Base-by-base conservation (phyloP, 2,329 filamentous ascomycete species). In the Colletotrichum sp. region DNA sequence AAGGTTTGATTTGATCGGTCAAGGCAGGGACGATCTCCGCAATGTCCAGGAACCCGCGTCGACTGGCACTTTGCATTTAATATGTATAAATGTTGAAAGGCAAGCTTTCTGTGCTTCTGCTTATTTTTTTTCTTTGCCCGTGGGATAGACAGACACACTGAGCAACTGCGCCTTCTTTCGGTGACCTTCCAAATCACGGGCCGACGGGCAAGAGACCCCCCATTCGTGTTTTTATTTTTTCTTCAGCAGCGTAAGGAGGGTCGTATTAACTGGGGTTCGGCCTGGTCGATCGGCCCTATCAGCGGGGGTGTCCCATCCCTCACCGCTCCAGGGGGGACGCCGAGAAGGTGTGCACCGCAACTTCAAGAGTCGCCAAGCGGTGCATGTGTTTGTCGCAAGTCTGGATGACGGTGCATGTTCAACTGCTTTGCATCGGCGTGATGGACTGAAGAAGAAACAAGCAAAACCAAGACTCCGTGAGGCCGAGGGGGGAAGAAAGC, bases 241-340 rank as follows among this genome's bases (percentile, higher is more conserved):
- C 43, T 36, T 63, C 55, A 52, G 52, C 55, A 69, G 36, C 55
- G 34, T 30, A 52, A 10, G 21, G 39, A 70, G 64, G 64, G 70
- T 74, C 59, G 64, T 74, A 74, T 76, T 48, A 39, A 76, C 74
- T 76, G 74, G 70, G 70, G 74, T 69, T 48, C 8, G 24, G 32
- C 30, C 64, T 60, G 59, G 68, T 71, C 60, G 68, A 69, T 76
- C 70, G 74, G 74, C 70, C 74, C 70, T 76, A 76, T 76, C 74
- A n/a, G 70, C 74, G 64, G 70, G 70, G 70, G 52, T 36, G 52
- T 66, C 48, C 59, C 48, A 43, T 73, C 59, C 10, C 59, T 75
- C 70, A 69, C 73, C 73, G 70, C 64, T 32, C 63, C 70, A 28
- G 34, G 43, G 34, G 43, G 64, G 55, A 63, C 6, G 21, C 12